Evolutionary conservation across 148 eudicot genomes (phyloP), one percentile per base, ranked within the genome.

Genomic region (Simmondsia chinensis): DNA sequence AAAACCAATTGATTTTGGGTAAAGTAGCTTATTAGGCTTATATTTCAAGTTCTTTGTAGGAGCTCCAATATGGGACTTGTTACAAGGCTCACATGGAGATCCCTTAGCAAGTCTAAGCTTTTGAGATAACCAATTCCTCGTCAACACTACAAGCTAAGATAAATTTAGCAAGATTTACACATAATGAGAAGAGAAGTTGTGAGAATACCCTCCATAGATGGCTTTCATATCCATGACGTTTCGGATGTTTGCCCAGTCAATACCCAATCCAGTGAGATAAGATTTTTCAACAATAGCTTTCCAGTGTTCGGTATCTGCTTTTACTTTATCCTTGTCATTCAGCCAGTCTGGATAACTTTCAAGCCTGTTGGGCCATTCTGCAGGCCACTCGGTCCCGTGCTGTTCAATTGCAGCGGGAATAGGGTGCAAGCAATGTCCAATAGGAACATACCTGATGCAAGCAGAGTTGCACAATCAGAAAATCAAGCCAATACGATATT

Each of bases 161-260:
- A n/a, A n/a, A n/a, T n/a, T n/a, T n/a, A n/a, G n/a, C n/a, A n/a
- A n/a, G n/a, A n/a, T n/a, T n/a, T n/a, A n/a, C n/a, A n/a, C n/a
- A n/a, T n/a, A n/a, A n/a, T n/a, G n/a, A n/a, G n/a, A n/a, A n/a
- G n/a, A n/a, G n/a, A n/a, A n/a, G n/a, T 28, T 23, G 45, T 23
- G 37, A 35, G 37, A 74, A 53, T 73, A 93, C 99, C 99, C 96
- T 72, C 99, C 99, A 64, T 72, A 64, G 23, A 77, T 65, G 50
- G 96, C 80, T 72, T 79, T 86, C 99, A 93, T 86, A 69, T 93
- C 99, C 96, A 93, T 73, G 48, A 93, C 75, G 61, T 93, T 93
- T 34, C 96, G 77, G 43, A 93, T 60, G 16, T 70, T 79, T 57
- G 63, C 68, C 99, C 99, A 93, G 57, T 86, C 81, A 31, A 93